Evolutionary conservation across 75 land plant genomes (phyloP).

Genomic region (Picea sitchensis): DNA sequence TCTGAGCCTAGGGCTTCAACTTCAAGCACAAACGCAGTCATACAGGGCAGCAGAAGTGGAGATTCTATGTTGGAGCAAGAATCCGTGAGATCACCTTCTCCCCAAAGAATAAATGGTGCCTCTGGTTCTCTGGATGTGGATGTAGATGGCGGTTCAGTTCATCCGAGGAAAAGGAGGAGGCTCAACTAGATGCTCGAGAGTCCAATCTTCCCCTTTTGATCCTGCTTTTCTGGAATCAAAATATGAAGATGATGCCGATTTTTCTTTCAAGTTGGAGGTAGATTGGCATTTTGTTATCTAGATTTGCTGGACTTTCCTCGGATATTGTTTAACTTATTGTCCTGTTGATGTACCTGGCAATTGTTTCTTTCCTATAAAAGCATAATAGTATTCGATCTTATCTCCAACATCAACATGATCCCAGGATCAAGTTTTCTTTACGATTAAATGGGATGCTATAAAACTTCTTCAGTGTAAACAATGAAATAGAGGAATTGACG

Average conservation of each 20-base stretch:
- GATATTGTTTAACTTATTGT: not conserved
- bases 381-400: not conserved
- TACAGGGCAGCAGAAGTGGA: constrained; percentile 1
- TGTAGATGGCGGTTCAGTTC: not conserved
- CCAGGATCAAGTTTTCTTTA: not conserved
- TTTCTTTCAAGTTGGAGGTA: not conserved
- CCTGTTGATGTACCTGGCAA: not conserved
- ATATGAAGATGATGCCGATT: not conserved
- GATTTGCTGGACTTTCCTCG: not conserved
- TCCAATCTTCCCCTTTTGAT: not conserved
- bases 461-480: not conserved
- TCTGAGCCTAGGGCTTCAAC: constrained; percentile 1
- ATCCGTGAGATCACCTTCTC: constrained; percentile 5
- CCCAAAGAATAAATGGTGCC: not conserved
- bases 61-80: not conserved
- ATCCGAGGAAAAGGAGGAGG: constrained; percentile 5
- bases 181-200: not conserved
- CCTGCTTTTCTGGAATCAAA: not conserved
- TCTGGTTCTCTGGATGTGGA: constrained; percentile 1
- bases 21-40: constrained; percentile 7
- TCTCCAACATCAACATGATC: not conserved
- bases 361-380: not conserved
- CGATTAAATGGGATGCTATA: not conserved
- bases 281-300: constrained; percentile 2
- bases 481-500: not conserved